Conservation (phyloP, 2,329 filamentous ascomycete genomes). For the Huntiella omanensis region DNA sequence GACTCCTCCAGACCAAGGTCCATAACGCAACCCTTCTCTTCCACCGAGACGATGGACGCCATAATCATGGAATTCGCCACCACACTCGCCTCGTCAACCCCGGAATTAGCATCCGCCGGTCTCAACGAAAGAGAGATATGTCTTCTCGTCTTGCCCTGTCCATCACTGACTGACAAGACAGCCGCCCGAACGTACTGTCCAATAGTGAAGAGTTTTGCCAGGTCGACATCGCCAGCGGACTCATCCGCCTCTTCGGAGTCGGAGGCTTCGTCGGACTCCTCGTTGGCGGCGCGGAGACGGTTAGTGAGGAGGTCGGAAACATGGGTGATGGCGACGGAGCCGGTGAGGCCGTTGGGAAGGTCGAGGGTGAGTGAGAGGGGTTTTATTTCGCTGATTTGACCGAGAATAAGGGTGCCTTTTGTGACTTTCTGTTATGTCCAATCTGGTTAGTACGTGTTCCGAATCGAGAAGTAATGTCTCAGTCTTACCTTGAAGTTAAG, state of each 20-base stretch:
- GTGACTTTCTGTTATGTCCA: constrained; percentile 45
- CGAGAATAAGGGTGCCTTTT: constrained; percentile 73
- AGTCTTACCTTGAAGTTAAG: constrained; percentile 65
- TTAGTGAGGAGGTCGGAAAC: constrained; percentile 64
- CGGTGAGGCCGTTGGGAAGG: constrained; percentile 80
- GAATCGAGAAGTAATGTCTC: background rate
- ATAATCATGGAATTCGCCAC: constrained; percentile 63
- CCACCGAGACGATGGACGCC: constrained; percentile 75
- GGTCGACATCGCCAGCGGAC: constrained; percentile 26
- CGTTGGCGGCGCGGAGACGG: constrained; percentile 49
- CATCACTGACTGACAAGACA: constrained; percentile 52
- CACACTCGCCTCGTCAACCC: constrained; percentile 53
- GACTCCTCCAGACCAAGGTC: constrained; percentile 58
- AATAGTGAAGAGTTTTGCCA: constrained; percentile 55
- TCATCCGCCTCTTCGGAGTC: constrained; percentile 32
- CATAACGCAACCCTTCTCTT: constrained; percentile 91
- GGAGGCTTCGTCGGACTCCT: constrained; percentile 33
- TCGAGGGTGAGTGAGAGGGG: constrained; percentile 60
- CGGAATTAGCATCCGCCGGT: constrained; percentile 59
- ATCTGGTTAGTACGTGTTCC: constrained; percentile 12
- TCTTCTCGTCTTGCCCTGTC: constrained; percentile 46
- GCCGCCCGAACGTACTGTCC: constrained; percentile 80
- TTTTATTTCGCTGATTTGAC: constrained; percentile 68
- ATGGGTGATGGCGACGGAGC: constrained; percentile 81
- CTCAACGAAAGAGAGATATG: constrained; percentile 76